phyloP scores from a whole-genome alignment of 768 basidiomycete species.

The Tricholoma sp. region DNA sequence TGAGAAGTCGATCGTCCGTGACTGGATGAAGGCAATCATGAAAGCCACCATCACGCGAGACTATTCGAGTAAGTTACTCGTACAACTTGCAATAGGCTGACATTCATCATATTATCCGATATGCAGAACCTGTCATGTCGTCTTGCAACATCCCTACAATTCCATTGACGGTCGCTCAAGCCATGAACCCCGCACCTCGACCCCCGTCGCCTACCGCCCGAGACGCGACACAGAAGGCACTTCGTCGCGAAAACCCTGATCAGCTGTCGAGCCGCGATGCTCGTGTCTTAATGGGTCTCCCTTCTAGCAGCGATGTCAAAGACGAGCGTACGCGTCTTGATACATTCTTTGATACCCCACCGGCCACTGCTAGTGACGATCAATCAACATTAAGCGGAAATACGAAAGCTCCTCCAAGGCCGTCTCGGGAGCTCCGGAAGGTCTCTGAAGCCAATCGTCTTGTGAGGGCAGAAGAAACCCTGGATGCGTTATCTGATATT shows the following conservation, averaged over 20 bases:
- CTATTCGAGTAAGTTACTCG: slow-evolving; percentile 65
- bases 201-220: slow-evolving; percentile 90
- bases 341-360: slow-evolving; percentile 49
- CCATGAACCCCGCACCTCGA: slow-evolving; percentile 93
- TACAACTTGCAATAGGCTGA: not conserved
- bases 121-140: slow-evolving; percentile 84
- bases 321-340: slow-evolving; percentile 48
- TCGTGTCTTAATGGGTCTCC: slow-evolving; percentile 64
- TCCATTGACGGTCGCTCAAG: slow-evolving; percentile 88
- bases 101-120: slow-evolving; percentile 12
- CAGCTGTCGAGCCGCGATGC: slow-evolving; percentile 79
- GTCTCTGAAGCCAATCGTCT: slow-evolving; percentile 23
- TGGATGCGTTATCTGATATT: slow-evolving; percentile 11
- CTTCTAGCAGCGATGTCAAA: slow-evolving; percentile 30
- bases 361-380: slow-evolving; percentile 16
- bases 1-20: slow-evolving; percentile 78
- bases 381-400: slow-evolving; percentile 9
- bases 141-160: slow-evolving; percentile 97
- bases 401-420: slow-evolving; percentile 51
- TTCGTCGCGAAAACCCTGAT: slow-evolving; percentile 80
- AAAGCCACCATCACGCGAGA: slow-evolving; percentile 96
- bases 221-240: slow-evolving; percentile 82
- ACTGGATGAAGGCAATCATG: slow-evolving; percentile 99
- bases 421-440: slow-evolving; percentile 59
- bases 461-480: slow-evolving; percentile 16